Evolutionary conservation across 1,284 basidiomycete genomes (phyloP).

Genomic region (Porodaedalea pini): DNA sequence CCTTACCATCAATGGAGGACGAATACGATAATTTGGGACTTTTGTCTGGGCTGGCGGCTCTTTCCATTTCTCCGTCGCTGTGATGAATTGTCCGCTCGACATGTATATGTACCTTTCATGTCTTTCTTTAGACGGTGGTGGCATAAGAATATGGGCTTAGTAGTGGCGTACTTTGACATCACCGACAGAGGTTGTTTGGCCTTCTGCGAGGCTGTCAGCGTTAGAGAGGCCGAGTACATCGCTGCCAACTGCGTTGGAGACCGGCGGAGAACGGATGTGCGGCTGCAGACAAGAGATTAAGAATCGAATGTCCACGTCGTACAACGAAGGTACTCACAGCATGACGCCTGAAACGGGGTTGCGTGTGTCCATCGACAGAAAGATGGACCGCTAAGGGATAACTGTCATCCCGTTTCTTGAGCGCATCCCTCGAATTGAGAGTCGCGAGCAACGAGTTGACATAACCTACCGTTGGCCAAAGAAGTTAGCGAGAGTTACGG

Average conservation of each 20-base stretch:
- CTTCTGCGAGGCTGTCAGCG: not conserved
- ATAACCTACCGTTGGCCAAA: conserved; percentile 4
- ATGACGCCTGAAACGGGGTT: conserved; percentile 11
- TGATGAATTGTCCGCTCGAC: conserved; percentile 16
- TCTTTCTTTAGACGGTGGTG: too few relatives aligned
- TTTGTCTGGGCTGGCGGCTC: not conserved
- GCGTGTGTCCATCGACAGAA: conserved; percentile 11
- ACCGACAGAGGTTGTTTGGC: conserved; percentile 1
- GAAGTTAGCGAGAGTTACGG: not conserved
- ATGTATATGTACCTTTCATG: conserved; percentile 21
- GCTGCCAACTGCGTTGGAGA: not conserved
- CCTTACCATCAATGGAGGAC: not conserved
- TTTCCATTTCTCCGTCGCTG: not conserved
- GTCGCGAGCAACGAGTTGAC: conserved; percentile 19
- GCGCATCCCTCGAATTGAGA: conserved; percentile 18
- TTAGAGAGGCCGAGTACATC: not conserved
- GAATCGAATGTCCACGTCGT: too few relatives aligned
- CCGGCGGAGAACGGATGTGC: not conserved
- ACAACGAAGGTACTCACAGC: not conserved
- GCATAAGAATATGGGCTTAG: too few relatives aligned
- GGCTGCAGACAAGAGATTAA: too few relatives aligned
- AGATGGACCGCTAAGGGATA: conserved; percentile 14
- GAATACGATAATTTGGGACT: not conserved
- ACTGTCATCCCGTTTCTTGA: conserved; percentile 14
- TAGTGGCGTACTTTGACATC: conserved; percentile 14